Evolutionary conservation across 164 flowering plant genomes (phyloP), one percentile per base, ranked within the genome.

Genomic region (Macadamia integrifolia): DNA sequence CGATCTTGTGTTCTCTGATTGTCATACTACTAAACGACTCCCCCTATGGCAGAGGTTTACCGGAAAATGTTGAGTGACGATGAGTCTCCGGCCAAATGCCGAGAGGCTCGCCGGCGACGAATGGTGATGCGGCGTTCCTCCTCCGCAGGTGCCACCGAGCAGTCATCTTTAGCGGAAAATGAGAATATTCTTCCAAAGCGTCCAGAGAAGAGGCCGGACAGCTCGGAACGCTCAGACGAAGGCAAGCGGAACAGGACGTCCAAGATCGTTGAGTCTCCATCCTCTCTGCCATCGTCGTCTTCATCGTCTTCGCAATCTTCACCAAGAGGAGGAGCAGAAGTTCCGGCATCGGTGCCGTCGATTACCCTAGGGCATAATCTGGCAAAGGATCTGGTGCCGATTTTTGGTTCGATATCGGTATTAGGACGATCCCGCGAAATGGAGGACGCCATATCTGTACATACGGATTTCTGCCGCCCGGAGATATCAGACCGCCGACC

Each of bases 391-490:
- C 40, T 32, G 10, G 55, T n/a, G 18, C 79, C 79, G 30, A 66
- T 58, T 6, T 79, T 56, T 63, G 88, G 84, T 10, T 61, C 75
- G 42, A 62, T 82, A 62, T 77, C 86, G 42, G 74, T 84, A 7
- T 49, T 78, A 5, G 90, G 90, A n/a, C 70, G 80, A 57, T 69
- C 75, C 9, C 71, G 80, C 7, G 78, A 76, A 17, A 86, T 84
- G 90, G 90, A 86, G 62, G 89, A 86, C 53, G 81, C 79, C 0
- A 30, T 84, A 0, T 13, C 76, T 2, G 75, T 73, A 17, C 64
- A 50, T 43, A 69, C 78, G 42, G 62, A 53, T 14, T 68, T 86
- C 35, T 78, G 79, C 74, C 50, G 48, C 44, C 80, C 80, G 68
- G 79, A 60, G 30, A 58, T 70, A 0, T 29, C 55, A 23, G 49